Conservation (phyloP, 768 basidiomycete genomes). For the Plicaturopsis crispa region DNA sequence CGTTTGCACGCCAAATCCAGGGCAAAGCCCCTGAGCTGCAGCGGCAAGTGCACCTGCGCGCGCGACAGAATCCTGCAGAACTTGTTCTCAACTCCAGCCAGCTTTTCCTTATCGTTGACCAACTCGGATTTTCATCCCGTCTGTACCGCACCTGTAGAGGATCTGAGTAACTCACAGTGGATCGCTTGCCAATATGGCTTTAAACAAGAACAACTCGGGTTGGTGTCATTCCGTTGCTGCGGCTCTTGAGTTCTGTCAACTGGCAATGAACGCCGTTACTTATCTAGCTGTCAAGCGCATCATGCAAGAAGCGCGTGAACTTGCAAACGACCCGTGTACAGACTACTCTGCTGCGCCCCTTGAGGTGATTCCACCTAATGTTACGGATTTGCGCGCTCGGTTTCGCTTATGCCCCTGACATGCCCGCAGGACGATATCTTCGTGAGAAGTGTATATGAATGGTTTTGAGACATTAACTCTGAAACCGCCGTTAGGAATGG, state of each 20-base stretch:
- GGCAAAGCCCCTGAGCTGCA: neutral
- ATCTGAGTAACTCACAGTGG: no score
- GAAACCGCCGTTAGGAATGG: constrained; percentile 69
- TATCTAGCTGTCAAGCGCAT: constrained; percentile 85
- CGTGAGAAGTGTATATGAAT: constrained; percentile 52
- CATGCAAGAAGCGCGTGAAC: constrained; percentile 91
- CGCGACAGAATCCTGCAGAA: neutral
- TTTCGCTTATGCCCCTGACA: constrained; percentile 7
- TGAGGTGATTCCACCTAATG: constrained; percentile 49
- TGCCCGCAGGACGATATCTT: constrained; percentile 74
- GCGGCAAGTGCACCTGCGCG: neutral
- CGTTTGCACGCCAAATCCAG: neutral
- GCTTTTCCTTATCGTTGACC: no score
- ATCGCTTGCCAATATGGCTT: no score
- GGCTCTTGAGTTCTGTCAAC: no score
- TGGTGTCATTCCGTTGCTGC: no score
- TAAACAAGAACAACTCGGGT: constrained; percentile 93
- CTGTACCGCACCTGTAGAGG: no score
- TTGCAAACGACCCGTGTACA: constrained; percentile 75
- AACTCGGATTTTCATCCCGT: no score
- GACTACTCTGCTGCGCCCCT: constrained; percentile 80
- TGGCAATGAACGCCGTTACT: no score
- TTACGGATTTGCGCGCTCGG: constrained; percentile 3
- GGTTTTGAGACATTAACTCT: no score
- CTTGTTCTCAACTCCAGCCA: no score